Evolutionary conservation across 2,329 filamentous ascomycete genomes (phyloP), one percentile per base, ranked within the genome.

Genomic region (Phialemoniopsis sp.): DNA sequence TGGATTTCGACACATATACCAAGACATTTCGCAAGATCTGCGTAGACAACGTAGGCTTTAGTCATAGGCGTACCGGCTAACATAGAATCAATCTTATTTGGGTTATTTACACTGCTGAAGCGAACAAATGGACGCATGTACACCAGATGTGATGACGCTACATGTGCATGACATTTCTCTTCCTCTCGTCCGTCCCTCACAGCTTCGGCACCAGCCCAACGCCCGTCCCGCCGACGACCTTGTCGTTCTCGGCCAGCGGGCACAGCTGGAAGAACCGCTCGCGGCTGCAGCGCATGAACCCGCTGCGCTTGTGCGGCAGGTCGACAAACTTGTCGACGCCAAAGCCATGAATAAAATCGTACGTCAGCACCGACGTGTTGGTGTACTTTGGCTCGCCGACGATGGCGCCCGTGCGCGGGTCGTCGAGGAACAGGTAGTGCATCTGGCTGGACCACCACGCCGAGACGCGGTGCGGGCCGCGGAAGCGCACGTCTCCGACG

Each of bases 281-380:
- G 8, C 83, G 66, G 37, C 76, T 76, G 51, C 82, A 83, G 43
- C 72, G 68, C 55, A 85, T 73, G 44, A 86, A 73, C 3, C 80
- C 82, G 41, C 81, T 82, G 19, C 85, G 73, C 67, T 88, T 87
- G 50, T 87, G 78, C 5, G 82, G 81, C 45, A 88, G 60, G 49
- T 88, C 85, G 45, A 87, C 76, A 44, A 86, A 78, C 60, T 85
- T 85, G 50, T 85, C 80, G 29, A 89, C 67, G 7, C 79, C 78
- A 51, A 89, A 82, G 2, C 85, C 85, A 51, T 87, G 82, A 37
- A 82, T 78, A 39, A 87, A 75, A 50, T 90, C 85, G 58, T 89
- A 89, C 45, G 80, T 78, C 42, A 89, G 67, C 13, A 89, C 80
- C 0, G 79, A 84, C 19, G 69, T 73, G 51, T 85, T 85, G 5